Base-by-base conservation (phyloP, 1,284 basidiomycete species). In the Cryptococcus hybrid region DNA sequence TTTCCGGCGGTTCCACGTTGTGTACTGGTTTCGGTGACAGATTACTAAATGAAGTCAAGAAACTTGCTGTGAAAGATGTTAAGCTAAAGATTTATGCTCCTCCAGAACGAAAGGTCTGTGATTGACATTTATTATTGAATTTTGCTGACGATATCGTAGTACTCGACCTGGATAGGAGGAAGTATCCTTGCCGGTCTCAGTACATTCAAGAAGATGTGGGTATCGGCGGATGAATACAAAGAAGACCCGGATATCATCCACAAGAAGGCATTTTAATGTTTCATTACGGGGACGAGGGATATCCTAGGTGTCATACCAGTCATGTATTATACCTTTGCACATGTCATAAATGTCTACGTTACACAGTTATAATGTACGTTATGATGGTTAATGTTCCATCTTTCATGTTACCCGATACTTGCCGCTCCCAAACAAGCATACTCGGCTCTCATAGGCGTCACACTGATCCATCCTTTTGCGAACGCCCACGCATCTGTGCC, bases 161-260 rank as follows among this genome's bases (percentile, higher is more conserved):
- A 99, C 79, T 94, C 93, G 15, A 99, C 95, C 30, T 99, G 96
- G 96, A 99, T 99, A 68, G 96, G 96, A 53, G 95, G 95, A 4
- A 93, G 90, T 57, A 96, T 96, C 73, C 80, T 98, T 55, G 95
- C 95, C 47, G 94, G 95, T 43, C 79, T 99, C 59, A 94, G 87
- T 67, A 97, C 96, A 18, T 99, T 99, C 82, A 98, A 94, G 81
- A 96, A 96, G 92, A 95, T 96, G 92, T 96, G 92, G 92, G 92
- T 99, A 49, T 96, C 92, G 45, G 94, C 95, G 45, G 96, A 99
- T 76, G 96, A 99, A 79, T 99, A 98, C 76, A 92, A 95, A 78
- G 96, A 99, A 78, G 96, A 99, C 80, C 95, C 94, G 48, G 93
- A 97, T 70, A 90, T 97, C 70, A 97, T 97, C 71, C 93, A 97